These are phyloP conservation scores for Brassica juncea DNA, from an alignment of 345 rosid species.

Conservation along the genomic window DNA sequence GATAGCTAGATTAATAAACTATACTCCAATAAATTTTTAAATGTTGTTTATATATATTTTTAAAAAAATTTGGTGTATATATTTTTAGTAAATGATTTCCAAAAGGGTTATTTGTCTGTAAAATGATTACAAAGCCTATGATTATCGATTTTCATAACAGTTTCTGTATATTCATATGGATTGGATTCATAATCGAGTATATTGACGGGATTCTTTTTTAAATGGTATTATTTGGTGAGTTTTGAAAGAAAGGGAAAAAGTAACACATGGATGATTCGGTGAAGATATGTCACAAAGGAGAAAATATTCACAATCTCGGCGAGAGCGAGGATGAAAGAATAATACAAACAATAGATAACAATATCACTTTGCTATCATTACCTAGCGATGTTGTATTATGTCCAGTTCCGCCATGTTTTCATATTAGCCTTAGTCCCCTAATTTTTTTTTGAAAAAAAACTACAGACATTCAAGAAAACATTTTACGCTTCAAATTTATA, in stretches of 20 bases:
- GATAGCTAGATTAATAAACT: neutral
- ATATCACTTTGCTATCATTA: neutral
- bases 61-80: neutral
- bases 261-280: neutral
- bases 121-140: neutral
- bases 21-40: neutral
- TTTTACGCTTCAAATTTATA: no score
- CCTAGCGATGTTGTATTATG: neutral
- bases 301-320: neutral
- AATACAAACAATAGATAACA: neutral
- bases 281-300: neutral
- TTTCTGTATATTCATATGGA: neutral
- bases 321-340: neutral
- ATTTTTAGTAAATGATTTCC: neutral
- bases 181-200: neutral
- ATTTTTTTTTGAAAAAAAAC: no score
- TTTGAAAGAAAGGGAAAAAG: neutral
- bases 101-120: neutral
- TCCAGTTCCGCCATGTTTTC: no score
- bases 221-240: neutral
- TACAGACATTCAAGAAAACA: no score
- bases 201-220: neutral
- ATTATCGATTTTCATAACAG: neutral
- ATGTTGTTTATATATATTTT: neutral
- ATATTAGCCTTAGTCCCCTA: no score